Evolutionary conservation across 805 yeast species (phyloP).

Genomic region (Saccharomycopsis fodiens): DNA sequence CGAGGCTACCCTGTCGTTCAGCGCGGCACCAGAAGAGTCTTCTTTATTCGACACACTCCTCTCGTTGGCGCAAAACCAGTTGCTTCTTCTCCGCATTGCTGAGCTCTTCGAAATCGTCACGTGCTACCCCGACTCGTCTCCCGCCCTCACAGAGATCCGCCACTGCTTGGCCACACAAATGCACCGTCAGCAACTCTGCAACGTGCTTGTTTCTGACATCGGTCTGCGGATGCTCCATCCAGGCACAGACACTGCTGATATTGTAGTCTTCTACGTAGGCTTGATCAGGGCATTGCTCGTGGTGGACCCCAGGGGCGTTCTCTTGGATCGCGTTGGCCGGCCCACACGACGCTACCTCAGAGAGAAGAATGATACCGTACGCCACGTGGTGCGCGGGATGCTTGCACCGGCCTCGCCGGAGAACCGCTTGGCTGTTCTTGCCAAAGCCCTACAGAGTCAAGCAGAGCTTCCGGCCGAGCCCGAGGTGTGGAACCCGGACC

Average conservation of each 20-base stretch:
- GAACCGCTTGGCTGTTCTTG: slow-evolving; percentile 44
- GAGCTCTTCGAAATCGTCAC: slow-evolving; percentile 56
- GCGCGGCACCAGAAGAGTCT: neutral
- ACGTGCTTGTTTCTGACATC: slow-evolving; percentile 40
- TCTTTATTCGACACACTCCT: too few species aligned
- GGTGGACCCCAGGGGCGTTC: slow-evolving; percentile 82
- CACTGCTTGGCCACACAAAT: slow-evolving; percentile 38
- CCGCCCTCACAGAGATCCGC: slow-evolving; percentile 52
- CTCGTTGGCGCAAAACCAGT: slow-evolving; percentile 12
- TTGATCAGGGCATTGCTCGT: slow-evolving; percentile 64
- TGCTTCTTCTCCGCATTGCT: slow-evolving; percentile 36
- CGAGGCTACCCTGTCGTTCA: neutral
- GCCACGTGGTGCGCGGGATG: slow-evolving; percentile 63
- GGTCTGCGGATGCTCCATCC: slow-evolving; percentile 55
- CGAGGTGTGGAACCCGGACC: slow-evolving; percentile 75
- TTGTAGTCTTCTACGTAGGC: slow-evolving; percentile 60
- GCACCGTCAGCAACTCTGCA: slow-evolving; percentile 47
- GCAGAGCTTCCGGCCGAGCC: slow-evolving; percentile 24
- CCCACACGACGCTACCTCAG: slow-evolving; percentile 69
- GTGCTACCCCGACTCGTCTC: slow-evolving; percentile 42
- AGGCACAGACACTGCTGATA: slow-evolving; percentile 70
- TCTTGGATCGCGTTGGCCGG: slow-evolving; percentile 68
- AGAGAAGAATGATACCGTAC: slow-evolving; percentile 66
- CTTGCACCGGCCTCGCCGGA: slow-evolving; percentile 35
- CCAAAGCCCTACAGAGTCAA: slow-evolving; percentile 37